A percentile compares a stretch with the other conserved stretches of the same genome.
These are phyloP conservation scores for Boletus eberwhitei DNA, from an alignment of 768 basidiomycete species.

Conservation along the genomic window DNA sequence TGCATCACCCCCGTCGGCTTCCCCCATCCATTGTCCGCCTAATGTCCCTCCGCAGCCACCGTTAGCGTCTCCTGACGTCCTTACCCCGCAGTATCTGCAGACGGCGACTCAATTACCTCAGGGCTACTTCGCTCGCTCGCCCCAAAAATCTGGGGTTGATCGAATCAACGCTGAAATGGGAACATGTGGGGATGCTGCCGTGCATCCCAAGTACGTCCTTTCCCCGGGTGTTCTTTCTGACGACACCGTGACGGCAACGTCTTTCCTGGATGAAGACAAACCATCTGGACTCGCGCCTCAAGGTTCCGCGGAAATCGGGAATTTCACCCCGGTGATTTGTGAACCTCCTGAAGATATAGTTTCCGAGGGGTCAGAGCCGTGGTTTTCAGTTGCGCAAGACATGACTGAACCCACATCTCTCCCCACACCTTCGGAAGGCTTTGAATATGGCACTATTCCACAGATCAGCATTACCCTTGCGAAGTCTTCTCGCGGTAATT, in stretches of 20 bases:
- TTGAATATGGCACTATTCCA: constrained; percentile 23
- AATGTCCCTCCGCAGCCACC: constrained; percentile 18
- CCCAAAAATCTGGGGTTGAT: constrained; percentile 31
- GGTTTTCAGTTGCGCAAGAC: constrained; percentile 11
- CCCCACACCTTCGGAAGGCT: constrained; percentile 11
- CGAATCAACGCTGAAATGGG: constrained; percentile 13
- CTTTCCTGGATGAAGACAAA: constrained; percentile 13
- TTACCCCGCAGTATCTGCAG: constrained; percentile 26
- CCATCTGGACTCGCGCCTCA: constrained; percentile 10
- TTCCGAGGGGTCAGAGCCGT: constrained; percentile 19
- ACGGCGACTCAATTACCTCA: constrained; percentile 30
- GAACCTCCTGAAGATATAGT: constrained; percentile 30
- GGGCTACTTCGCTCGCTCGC: constrained; percentile 11
- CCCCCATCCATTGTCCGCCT: constrained; percentile 8
- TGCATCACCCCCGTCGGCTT: constrained; percentile 13
- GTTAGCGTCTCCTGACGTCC: constrained; percentile 12
- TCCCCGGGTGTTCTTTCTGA: constrained; percentile 15
- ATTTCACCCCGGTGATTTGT: constrained; percentile 26
- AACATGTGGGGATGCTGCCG: constrained; percentile 13
- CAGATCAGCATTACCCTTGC: constrained; percentile 30
- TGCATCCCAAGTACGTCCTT: constrained; percentile 16
- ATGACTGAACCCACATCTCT: constrained; percentile 8
- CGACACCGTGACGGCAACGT: constrained; percentile 11
- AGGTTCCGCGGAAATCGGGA: constrained; percentile 25
- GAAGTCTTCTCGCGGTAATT: constrained; percentile 29